phyloP scores from a whole-genome alignment of 192 early-diverging fungal species.

The Coemansia furcata region DNA sequence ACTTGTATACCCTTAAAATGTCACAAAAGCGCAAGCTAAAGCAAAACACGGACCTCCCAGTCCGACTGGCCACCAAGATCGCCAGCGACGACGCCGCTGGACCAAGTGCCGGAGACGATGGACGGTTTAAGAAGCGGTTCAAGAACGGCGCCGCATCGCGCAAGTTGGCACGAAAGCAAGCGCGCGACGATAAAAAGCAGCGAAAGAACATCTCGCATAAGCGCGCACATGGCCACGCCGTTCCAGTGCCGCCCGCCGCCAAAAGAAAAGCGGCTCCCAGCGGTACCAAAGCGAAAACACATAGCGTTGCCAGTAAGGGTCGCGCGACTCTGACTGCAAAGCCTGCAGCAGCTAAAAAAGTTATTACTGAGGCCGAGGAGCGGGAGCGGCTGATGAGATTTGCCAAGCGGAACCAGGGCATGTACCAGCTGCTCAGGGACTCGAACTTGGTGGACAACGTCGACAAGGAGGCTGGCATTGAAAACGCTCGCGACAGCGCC shows the following conservation, averaged over 20 bases:
- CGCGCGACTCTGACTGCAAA: background rate
- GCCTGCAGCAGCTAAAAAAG: background rate
- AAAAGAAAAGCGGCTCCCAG: conserved; percentile 2
- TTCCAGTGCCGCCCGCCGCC: background rate
- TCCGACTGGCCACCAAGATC: conserved; percentile 19
- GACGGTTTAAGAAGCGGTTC: conserved; percentile 37
- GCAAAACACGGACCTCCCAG: conserved; percentile 34
- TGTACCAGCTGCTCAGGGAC: conserved; percentile 52
- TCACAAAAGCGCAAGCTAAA: conserved; percentile 40
- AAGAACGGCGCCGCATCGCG: conserved; percentile 34
- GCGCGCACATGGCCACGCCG: conserved; percentile 12
- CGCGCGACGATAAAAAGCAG: conserved; percentile 53
- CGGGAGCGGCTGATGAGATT: conserved; percentile 47
- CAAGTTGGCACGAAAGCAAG: conserved; percentile 50
- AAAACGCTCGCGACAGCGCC: background rate
- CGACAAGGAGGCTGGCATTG: conserved; percentile 31
- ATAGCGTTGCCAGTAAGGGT: background rate
- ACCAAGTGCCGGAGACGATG: conserved; percentile 4
- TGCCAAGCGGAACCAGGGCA: conserved; percentile 53
- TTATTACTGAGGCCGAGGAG: conserved; percentile 21
- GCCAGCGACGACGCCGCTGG: background rate
- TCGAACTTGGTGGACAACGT: conserved; percentile 47
- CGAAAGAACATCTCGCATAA: conserved; percentile 35
- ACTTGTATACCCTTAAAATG: conserved; percentile 12
- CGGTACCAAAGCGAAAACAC: background rate